These are phyloP conservation scores for Tricholoma terreum DNA, from an alignment of 768 basidiomycete genomes.

Conservation along the genomic window DNA sequence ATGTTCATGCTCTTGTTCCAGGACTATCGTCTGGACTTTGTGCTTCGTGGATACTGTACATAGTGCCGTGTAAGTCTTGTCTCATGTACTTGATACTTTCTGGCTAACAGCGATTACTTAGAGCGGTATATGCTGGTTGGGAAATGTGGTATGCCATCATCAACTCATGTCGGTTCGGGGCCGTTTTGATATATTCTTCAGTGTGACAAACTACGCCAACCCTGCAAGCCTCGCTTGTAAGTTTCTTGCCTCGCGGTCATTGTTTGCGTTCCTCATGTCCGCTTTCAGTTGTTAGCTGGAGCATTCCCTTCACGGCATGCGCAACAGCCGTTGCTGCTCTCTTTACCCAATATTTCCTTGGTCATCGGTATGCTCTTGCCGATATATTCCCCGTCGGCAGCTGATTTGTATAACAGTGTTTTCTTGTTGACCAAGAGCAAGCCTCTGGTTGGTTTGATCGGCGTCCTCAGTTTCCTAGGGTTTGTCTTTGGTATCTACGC, in stretches of 20 bases:
- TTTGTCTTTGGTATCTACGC: constrained; percentile 43
- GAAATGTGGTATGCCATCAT: constrained; percentile 19
- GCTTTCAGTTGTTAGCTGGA: constrained; percentile 41
- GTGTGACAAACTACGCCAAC: constrained; percentile 39
- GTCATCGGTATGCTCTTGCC: constrained; percentile 35
- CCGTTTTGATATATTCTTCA: constrained; percentile 19
- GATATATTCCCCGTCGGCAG: not conserved
- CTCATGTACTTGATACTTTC: not conserved
- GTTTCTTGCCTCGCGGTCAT: not conserved
- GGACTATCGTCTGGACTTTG: constrained; percentile 27
- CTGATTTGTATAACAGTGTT: constrained; percentile 23
- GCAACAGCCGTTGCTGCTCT: constrained; percentile 45
- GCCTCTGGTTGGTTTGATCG: constrained; percentile 32
- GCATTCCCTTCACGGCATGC: constrained; percentile 47
- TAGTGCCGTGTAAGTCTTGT: constrained; percentile 25
- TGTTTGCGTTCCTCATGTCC: not conserved
- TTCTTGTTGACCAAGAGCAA: constrained; percentile 34
- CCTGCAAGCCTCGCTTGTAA: constrained; percentile 33
- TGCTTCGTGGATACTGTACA: constrained; percentile 33
- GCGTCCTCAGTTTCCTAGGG: constrained; percentile 34
- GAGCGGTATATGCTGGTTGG: constrained; percentile 31
- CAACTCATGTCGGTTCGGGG: not conserved
- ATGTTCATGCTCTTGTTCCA: constrained; percentile 7
- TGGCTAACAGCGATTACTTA: constrained; percentile 7
- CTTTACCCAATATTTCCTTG: constrained; percentile 49